Evolutionary conservation across 2,329 filamentous ascomycete species (phyloP), one percentile per base, ranked within the genome.

Genomic region (Byssochlamys sp.): DNA sequence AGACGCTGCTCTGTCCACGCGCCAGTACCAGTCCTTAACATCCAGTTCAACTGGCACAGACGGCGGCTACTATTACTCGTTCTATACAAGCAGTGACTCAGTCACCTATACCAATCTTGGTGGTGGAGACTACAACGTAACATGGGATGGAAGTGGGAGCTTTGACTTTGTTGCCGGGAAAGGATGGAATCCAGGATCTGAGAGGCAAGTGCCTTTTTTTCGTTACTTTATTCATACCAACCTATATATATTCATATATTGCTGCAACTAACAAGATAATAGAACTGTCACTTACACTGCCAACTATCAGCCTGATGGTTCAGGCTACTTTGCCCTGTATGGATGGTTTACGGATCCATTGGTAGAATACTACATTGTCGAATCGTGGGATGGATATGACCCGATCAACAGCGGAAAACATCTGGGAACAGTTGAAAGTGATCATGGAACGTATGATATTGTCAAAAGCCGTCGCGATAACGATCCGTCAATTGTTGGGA

Each of bases 151-250:
- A 52, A 70, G 67, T 26, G 80, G 80, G 11, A 81, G 83, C 72
- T 79, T 82, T 52, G 81, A 83, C 73, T 79, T 82, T 52, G 80
- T 83, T 31, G 80, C 74, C 58, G 82, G 82, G 31, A 84, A 83
- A 70, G 82, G 82, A 45, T 84, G 81, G 81, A 77, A 77, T 57
- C 77, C 80, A 19, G 81, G 81, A n/a, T 52, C 50, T 52, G n/a
- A 75, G 68, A 58, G 69, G 73, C 29, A 73, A 78, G 79, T 83
- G 75, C 58, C 71, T 59, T 33, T 11, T 31, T 9, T 10, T 31
- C 9, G 29, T 31, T 31, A 31, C 2, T 10, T 31, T 31, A 1
- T 9, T 10, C 7, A 31, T 10, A 1, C 7, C 29, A 31, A 2
- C 29, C 7, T 31, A 10, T 7, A 31, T 10, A 2, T 31, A 31